Evolutionary conservation across 192 early-diverging fungal species (phyloP).

Genomic region (Entomortierella beljakovae): DNA sequence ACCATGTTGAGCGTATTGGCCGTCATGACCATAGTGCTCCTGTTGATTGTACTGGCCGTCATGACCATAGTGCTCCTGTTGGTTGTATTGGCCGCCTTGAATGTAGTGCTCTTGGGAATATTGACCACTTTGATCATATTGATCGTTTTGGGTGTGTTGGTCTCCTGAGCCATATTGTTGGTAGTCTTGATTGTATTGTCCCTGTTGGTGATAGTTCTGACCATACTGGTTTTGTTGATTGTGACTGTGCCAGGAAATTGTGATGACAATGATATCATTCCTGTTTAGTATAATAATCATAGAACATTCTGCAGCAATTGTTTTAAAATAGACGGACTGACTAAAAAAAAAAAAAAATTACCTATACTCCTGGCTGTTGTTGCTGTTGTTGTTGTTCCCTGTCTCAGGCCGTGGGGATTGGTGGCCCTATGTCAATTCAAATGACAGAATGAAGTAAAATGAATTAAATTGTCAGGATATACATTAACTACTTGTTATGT

Average conservation of each 20-base stretch:
- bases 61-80: constrained; percentile 15
- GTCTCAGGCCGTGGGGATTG: not conserved
- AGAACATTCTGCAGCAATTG: not conserved
- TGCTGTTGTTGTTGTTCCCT: not conserved
- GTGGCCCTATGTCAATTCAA: not conserved
- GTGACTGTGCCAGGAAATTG: too few species aligned
- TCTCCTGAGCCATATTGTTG: constrained; percentile 26
- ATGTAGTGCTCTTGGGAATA: constrained; percentile 21
- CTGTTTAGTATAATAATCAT: constrained; percentile 10
- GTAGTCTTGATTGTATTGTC: not conserved
- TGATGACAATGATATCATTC: constrained; percentile 2
- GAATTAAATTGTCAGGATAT: not conserved
- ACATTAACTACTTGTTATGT: too few species aligned
- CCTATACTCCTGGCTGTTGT: constrained; percentile 23
- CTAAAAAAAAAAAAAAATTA: not conserved
- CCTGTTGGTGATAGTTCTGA: too few species aligned
- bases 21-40: constrained; percentile 29
- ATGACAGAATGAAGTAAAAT: not conserved
- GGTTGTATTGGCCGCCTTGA: constrained; percentile 7
- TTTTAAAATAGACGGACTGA: not conserved
- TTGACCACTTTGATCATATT: constrained; percentile 12
- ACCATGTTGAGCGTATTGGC: constrained; percentile 4
- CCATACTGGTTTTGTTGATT: constrained; percentile 7
- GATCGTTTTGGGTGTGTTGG: constrained; percentile 1
- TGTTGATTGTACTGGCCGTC: constrained; percentile 6